phyloP scores from a whole-genome alignment of 2,329 filamentous ascomycete genomes.

The Pseudopyrenochaeta lycopersici region DNA sequence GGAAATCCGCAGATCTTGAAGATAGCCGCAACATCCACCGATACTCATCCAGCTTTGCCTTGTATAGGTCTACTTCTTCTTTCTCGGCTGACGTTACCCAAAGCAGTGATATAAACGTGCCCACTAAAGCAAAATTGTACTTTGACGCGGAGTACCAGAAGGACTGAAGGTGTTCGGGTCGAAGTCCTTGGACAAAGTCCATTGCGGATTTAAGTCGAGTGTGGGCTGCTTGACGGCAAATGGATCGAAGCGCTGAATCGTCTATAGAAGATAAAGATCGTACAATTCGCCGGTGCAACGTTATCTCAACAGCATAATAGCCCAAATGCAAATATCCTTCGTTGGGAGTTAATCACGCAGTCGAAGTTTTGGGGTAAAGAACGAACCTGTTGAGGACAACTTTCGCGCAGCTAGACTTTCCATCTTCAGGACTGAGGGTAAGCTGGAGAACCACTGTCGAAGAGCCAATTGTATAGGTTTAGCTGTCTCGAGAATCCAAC shows the following conservation, averaged over 20 bases:
- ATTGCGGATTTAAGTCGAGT: conserved; percentile 55
- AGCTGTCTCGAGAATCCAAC: conserved; percentile 61
- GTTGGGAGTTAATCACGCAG: not conserved
- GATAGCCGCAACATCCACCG: conserved; percentile 54
- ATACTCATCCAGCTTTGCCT: conserved; percentile 51
- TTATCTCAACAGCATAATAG: conserved; percentile 58
- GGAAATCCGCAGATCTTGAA: conserved; percentile 54
- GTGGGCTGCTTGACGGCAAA: conserved; percentile 55
- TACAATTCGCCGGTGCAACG: conserved; percentile 55
- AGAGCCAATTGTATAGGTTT: conserved; percentile 64
- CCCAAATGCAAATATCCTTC: conserved; percentile 56
- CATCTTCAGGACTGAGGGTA: conserved; percentile 60
- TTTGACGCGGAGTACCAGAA: conserved; percentile 59
- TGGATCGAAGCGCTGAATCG: conserved; percentile 43
- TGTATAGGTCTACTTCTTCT: conserved; percentile 48
- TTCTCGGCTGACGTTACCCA: conserved; percentile 44
- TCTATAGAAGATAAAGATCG: conserved; percentile 40
- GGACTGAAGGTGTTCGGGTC: conserved; percentile 56
- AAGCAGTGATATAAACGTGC: conserved; percentile 53
- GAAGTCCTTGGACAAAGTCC: conserved; percentile 55
- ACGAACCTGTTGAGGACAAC: conserved; percentile 39
- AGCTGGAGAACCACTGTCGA: conserved; percentile 61
- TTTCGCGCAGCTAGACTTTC: conserved; percentile 50
- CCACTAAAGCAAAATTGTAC: conserved; percentile 54
- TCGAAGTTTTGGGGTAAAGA: not conserved